Evolutionary conservation across 1,139 yeast genomes (phyloP).

Genomic region (Diutina neorugosa): DNA sequence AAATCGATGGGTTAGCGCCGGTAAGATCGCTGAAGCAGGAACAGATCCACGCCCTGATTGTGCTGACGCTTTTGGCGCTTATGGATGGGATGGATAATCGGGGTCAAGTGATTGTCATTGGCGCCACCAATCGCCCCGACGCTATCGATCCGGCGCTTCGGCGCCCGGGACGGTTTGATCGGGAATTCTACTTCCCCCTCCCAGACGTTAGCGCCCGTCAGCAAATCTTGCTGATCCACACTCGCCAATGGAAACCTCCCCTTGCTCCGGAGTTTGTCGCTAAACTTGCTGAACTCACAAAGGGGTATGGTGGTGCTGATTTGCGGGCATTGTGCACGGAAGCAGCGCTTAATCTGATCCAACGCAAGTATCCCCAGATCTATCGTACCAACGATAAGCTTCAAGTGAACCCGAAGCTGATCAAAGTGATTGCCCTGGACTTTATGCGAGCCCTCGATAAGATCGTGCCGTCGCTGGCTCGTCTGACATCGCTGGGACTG

Average conservation of each 20-base stretch:
- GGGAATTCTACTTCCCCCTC: constrained; percentile 91
- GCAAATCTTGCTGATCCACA: constrained; percentile 72
- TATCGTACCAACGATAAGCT: constrained; percentile 69
- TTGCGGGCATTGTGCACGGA: constrained; percentile 90
- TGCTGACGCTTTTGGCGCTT: constrained; percentile 81
- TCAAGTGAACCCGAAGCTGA: constrained; percentile 55
- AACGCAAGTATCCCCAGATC: constrained; percentile 87
- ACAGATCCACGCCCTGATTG: constrained; percentile 96
- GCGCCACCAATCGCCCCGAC: constrained; percentile 97
- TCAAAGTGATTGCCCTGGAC: constrained; percentile 73
- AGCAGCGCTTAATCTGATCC: constrained; percentile 86
- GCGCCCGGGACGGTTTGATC: constrained; percentile 94
- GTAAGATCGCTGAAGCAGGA: constrained; percentile 95
- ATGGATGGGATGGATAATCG: constrained; percentile 99
- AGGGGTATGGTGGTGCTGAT: constrained; percentile 98
- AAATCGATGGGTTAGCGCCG: constrained; percentile 96
- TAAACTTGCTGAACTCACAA: constrained; percentile 68
- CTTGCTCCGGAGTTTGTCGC: constrained; percentile 44
- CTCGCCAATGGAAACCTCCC: constrained; percentile 80
- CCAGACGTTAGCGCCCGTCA: constrained; percentile 77
- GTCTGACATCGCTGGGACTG: constrained; percentile 66
- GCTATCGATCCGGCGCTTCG: constrained; percentile 95
- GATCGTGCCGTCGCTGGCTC: constrained; percentile 84
- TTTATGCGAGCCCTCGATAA: constrained; percentile 79
- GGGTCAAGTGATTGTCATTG: constrained; percentile 95